Evolutionary conservation across 2,329 filamentous ascomycete genomes (phyloP).

Genomic region (Aureobasidium sp.): DNA sequence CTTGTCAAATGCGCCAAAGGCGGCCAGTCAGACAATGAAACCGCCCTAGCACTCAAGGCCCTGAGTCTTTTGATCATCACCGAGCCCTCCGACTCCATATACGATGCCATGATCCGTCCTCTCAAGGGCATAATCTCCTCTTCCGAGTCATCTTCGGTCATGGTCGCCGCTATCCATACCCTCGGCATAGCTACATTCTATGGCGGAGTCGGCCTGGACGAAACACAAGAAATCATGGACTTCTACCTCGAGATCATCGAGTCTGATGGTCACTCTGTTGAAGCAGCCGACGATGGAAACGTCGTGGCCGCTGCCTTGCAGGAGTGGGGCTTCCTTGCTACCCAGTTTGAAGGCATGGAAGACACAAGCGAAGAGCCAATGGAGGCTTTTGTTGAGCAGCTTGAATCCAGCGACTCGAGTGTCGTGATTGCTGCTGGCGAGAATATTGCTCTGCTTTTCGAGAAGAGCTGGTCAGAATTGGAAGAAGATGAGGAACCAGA

Average conservation of each 20-base stretch:
- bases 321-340: conserved; percentile 73
- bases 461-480: conserved; percentile 55
- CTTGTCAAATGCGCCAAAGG: conserved; percentile 63
- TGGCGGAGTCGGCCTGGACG: conserved; percentile 61
- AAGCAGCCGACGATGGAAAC: conserved; percentile 59
- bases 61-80: conserved; percentile 63
- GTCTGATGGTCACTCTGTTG: conserved; percentile 65
- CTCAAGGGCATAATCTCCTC: conserved; percentile 59
- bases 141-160: conserved; percentile 54
- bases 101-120: conserved; percentile 49
- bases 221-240: conserved; percentile 60
- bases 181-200: conserved; percentile 66
- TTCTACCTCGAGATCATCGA: conserved; percentile 70
- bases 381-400: conserved; percentile 76
- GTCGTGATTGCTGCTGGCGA: conserved; percentile 72
- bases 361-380: conserved; percentile 62
- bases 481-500: conserved; percentile 46
- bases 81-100: conserved; percentile 55
- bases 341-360: conserved; percentile 65
- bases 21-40: conserved; percentile 60
- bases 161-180: conserved; percentile 63
- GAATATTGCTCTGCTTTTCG: conserved; percentile 75
- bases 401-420: conserved; percentile 61
- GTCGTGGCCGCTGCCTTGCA: conserved; percentile 68
- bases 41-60: conserved; percentile 60